Evolutionary conservation across 768 basidiomycete genomes (phyloP), one percentile per base, ranked within the genome.

Genomic region (Daedaleopsis nitida): DNA sequence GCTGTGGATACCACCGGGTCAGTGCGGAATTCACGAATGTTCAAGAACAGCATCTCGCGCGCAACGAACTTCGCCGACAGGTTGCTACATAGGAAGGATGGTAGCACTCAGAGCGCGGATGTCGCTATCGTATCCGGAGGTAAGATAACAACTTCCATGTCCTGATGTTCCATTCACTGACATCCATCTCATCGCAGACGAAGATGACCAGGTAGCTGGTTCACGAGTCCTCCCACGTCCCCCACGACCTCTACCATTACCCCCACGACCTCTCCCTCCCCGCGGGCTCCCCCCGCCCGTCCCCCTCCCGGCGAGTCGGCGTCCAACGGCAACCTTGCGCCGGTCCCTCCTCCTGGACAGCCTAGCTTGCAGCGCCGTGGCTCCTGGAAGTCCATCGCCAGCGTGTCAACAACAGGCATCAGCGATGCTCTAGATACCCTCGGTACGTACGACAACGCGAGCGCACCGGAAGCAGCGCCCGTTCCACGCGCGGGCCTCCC

Each of bases 401-500:
- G 62, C 24, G 62, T 64, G 10, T 60, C 64, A 16, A 58, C 64
- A 7, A 65, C 55, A 7, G 60, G 57, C 52, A 77, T 55, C 44
- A 64, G 84, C 77, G 62, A 84, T 75, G 52, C 80, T 24, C 81
- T 90, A 45, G 86, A 87, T 68, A 76, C 77, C 62, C 42, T 53
- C 42, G 82, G 82, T 12, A 73, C 89, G 23, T 88, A 86, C 64
- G 88, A 90, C 59, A 82, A 87, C 8, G 90, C 90, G 23, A 82
- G 82, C 37, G 88, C 91, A 6, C 89, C 89, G 1, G 76, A 59
- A 7, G 56, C 17, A n/a, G 50, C 39, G 4, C 57, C 47, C 27
- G 24, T 19, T 14, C 49, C 19, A 7, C 39, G 39, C 47, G 37
- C 49, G 42, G 62, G 12, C 47, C 42, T 63, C 2, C 62, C 62